Base-by-base conservation (phyloP, 192 early-diverging fungal species). In the Backusella psychrophila region DNA sequence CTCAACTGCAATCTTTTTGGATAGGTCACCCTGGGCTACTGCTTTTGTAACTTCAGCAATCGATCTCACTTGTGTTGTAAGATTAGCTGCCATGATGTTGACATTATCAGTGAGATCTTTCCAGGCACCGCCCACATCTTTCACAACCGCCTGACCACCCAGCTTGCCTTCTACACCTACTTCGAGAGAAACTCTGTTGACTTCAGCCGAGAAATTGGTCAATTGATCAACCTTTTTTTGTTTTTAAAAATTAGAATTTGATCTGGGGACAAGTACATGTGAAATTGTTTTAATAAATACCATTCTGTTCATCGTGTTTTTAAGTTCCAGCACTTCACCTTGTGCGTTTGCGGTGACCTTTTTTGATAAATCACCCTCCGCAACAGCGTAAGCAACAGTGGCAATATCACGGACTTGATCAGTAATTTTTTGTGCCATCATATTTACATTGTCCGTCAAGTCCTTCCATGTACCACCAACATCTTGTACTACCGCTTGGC, bases 151-250 rank as follows among this genome's bases (percentile, higher is more conserved):
- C 75, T 91, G 91, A 1, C 86, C 89, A 17, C 92, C 93, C 6
- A 94, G 75, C 39, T 81, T 84, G 5, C 93, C 93, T 72, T 92
- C 88, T 15, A 89, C 91, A 11, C 93, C 93, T 36, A 94, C 93
- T 80, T 93, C 91, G 0, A 83, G 77, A 0, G 93, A 90, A 4
- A 94, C 91, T 66, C 93, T 89, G 1, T 88, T 90, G 2, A 93
- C 93, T 84, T 94, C 91, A 36, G 82, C 82, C 3, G 86, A 78
- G 77, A 87, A 87, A 1, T 81, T 80, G 15, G 73, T 69, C 69
- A 87, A 66, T 52, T 85, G 84, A 44, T 87, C 83, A 21, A 85
- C 77, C 77, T 76, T 46, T 38, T 35, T 31, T 15, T n/a, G n/a
- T 67, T 19, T 17, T 35, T 21, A 59, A 23, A 59, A 23, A 23